A percentile compares a stretch with the other conserved stretches of the same genome.
phyloP scores from a whole-genome alignment of 257 asterid species.

The Solanum bukasovii region DNA sequence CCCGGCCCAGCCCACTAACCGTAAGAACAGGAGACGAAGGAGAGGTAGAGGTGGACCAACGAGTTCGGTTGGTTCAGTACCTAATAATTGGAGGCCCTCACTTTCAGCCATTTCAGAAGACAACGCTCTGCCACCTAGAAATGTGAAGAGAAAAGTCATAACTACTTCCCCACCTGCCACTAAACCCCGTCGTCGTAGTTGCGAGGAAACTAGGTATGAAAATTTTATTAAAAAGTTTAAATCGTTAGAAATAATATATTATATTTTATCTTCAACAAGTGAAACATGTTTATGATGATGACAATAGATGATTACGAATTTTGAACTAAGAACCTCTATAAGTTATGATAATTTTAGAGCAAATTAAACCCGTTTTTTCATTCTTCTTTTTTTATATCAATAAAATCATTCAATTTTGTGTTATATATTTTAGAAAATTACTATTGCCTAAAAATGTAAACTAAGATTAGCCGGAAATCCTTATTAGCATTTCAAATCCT shows the following conservation, averaged over 20 bases:
- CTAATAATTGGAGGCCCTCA: conserved; percentile 31
- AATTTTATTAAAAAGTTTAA: background rate
- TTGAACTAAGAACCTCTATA: no score
- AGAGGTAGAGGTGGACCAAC: conserved; percentile 13
- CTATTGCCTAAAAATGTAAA: no score
- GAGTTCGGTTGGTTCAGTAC: background rate
- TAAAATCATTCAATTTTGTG: no score
- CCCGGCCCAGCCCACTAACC: background rate
- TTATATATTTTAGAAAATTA: no score
- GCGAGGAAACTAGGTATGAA: conserved; percentile 19
- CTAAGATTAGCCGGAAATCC: no score
- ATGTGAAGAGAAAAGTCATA: conserved; percentile 19
- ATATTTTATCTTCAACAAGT: no score
- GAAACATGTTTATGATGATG: no score
- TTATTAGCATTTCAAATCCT: no score
- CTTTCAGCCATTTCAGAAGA: conserved; percentile 22
- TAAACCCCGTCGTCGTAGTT: conserved; percentile 8
- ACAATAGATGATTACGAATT: no score
- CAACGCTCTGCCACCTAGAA: conserved; percentile 2
- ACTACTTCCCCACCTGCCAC: conserved; percentile 11
- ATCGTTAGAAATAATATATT: background rate
- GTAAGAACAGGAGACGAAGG: conserved; percentile 24
- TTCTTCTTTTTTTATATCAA: no score
- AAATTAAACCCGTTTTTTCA: no score
- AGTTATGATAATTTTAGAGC: no score